Evolutionary conservation across 2,329 filamentous ascomycete species (phyloP).

Genomic region (Plenodomus lindquistii): DNA sequence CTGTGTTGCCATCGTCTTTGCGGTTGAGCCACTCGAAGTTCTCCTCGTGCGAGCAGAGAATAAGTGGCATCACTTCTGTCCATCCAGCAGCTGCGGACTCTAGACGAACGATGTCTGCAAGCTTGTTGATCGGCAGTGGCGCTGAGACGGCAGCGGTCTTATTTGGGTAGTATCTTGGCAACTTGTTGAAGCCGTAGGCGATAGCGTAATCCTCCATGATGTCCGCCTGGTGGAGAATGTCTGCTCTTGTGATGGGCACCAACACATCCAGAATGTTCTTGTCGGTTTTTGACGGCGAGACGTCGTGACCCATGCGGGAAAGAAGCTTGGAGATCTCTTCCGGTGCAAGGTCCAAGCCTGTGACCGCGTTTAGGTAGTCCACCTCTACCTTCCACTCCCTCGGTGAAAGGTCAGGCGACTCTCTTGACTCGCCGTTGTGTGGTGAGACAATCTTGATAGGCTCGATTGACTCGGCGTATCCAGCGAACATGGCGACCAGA

Average conservation of each 20-base stretch:
- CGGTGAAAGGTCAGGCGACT: constrained; percentile 79
- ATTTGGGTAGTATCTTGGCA: constrained; percentile 83
- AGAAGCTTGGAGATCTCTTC: constrained; percentile 78
- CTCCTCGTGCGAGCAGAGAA: constrained; percentile 96
- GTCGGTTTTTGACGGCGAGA: constrained; percentile 70
- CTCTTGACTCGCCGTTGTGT: constrained; percentile 82
- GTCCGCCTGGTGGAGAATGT: constrained; percentile 94
- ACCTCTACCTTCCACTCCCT: constrained; percentile 80
- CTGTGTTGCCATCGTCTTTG: constrained; percentile 80
- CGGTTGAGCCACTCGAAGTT: constrained; percentile 96
- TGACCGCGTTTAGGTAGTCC: constrained; percentile 92
- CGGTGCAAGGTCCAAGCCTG: constrained; percentile 76
- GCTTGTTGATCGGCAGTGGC: constrained; percentile 89
- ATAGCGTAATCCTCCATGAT: constrained; percentile 99
- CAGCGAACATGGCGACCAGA: constrained; percentile 95
- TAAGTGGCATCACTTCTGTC: constrained; percentile 94
- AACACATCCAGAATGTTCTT: constrained; percentile 75
- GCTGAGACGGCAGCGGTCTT: constrained; percentile 85
- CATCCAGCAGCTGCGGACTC: constrained; percentile 94
- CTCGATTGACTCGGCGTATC: constrained; percentile 92
- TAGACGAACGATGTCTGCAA: constrained; percentile 84
- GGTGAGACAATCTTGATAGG: constrained; percentile 89
- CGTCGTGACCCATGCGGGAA: constrained; percentile 85
- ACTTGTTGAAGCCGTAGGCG: constrained; percentile 95
- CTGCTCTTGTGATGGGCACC: constrained; percentile 86